Percentiles rank a stretch among this genome's conserved stretches.
Conservation (phyloP, 306 rosid genomes). For the Trifolium repens region DNA sequence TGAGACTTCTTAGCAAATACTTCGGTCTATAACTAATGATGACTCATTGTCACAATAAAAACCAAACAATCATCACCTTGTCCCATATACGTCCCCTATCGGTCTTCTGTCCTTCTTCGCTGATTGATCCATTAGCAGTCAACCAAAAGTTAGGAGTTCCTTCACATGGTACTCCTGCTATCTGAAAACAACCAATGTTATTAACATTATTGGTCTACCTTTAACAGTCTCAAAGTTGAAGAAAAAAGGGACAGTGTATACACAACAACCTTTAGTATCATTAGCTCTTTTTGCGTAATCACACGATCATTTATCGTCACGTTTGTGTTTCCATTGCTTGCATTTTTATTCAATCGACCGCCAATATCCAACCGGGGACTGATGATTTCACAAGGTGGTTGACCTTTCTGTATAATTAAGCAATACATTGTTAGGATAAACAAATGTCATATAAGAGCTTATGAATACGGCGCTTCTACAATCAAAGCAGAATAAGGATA, state of each 20-base stretch:
- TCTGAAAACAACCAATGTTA: constrained; percentile 51
- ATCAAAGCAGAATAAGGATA: not conserved
- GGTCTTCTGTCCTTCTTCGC: constrained; percentile 77
- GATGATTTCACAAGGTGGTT: constrained; percentile 62
- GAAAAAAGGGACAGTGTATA: constrained; percentile 1
- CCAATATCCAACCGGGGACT: constrained; percentile 64
- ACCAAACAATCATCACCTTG: constrained; percentile 55
- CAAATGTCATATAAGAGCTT: not conserved
- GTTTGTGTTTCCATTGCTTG: constrained; percentile 77
- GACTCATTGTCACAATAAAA: constrained; percentile 28
- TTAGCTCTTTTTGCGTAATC: constrained; percentile 63
- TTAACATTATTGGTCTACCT: constrained; percentile 29
- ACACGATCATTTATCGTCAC: constrained; percentile 62
- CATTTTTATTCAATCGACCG: constrained; percentile 49
- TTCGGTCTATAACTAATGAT: constrained; percentile 16
- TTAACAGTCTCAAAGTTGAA: not conserved
- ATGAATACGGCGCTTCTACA: not conserved
- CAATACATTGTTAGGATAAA: constrained; percentile 8
- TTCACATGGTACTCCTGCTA: constrained; percentile 80
- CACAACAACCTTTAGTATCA: constrained; percentile 61
- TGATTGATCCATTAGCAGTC: constrained; percentile 67
- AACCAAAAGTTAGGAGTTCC: constrained; percentile 81
- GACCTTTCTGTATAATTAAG: constrained; percentile 63
- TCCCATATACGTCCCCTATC: constrained; percentile 70
- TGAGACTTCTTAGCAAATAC: not conserved